phyloP scores from a whole-genome alignment of 176 grass and related monocot genomes.

The Carex littledalei region DNA sequence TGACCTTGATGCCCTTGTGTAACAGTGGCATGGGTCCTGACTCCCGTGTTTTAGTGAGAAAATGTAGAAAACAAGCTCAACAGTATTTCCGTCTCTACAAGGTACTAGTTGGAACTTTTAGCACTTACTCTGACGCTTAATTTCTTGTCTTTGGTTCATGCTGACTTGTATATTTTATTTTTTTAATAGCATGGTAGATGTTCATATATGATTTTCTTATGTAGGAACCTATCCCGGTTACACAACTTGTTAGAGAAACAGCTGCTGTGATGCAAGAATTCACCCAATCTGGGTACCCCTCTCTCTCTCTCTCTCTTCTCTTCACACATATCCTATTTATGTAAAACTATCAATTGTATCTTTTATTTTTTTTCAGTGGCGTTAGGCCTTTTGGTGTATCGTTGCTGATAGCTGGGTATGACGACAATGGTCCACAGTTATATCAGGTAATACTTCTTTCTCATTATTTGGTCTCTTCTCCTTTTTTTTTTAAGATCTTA shows the following conservation, averaged over 20 bases:
- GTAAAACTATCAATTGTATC: background rate
- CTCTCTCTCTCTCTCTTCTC: background rate
- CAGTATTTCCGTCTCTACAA: conserved; percentile 90
- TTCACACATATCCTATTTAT: background rate
- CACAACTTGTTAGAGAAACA: conserved; percentile 94
- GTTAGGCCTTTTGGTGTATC: conserved; percentile 94
- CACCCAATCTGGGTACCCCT: conserved; percentile 80
- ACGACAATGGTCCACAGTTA: conserved; percentile 88
- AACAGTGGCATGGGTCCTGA: conserved; percentile 91
- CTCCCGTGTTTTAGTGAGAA: conserved; percentile 49
- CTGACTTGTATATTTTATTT: background rate
- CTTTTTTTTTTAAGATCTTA: background rate
- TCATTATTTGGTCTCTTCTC: background rate
- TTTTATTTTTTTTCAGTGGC: conserved; percentile 47
- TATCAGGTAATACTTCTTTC: conserved; percentile 52
- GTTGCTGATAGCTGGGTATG: conserved; percentile 74
- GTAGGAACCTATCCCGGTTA: conserved; percentile 86
- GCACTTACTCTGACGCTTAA: background rate
- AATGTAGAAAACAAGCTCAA: conserved; percentile 62
- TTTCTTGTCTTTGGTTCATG: background rate
- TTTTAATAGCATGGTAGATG: background rate
- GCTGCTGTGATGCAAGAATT: conserved; percentile 99
- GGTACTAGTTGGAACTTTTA: conserved; percentile 5
- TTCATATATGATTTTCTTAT: conserved; percentile 15
- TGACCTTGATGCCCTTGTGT: conserved; percentile 2